Percentiles rank a stretch among this genome's conserved stretches.
These are phyloP conservation scores for Yamadazyma kitorensis DNA, from an alignment of 805 yeast species.

Conservation along the genomic window DNA sequence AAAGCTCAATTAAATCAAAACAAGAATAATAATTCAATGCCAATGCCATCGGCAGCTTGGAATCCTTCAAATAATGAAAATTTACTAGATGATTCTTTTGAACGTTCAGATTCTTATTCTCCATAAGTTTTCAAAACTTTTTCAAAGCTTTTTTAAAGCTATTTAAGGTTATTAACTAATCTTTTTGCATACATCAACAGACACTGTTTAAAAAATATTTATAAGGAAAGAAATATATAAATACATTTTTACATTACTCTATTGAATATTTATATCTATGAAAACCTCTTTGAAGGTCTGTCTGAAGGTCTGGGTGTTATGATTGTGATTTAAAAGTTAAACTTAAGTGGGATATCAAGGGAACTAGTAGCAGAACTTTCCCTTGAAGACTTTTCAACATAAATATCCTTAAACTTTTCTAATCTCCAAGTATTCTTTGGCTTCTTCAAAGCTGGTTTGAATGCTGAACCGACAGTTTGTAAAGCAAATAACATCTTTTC, in stretches of 20 bases:
- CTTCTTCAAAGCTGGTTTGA: constrained; percentile 33
- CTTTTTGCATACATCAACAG: too few species aligned
- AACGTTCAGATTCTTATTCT: constrained; percentile 1
- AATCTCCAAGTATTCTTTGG: constrained; percentile 36
- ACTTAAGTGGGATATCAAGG: constrained; percentile 1
- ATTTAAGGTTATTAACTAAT: too few species aligned
- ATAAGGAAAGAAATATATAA: too few species aligned
- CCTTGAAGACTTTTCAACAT: constrained; percentile 17
- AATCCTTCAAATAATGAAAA: constrained; percentile 36
- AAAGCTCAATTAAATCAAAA: constrained; percentile 36
- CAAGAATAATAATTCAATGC: constrained; percentile 12
- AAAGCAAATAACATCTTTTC: constrained; percentile 21
- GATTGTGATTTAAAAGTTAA: too few species aligned
- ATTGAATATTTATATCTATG: too few species aligned
- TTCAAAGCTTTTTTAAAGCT: too few species aligned
- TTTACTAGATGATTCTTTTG: constrained; percentile 17
- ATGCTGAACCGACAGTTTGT: constrained; percentile 37
- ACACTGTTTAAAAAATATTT: too few species aligned
- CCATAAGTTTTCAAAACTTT: constrained; percentile 6
- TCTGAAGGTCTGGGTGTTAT: too few species aligned
- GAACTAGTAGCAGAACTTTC: constrained; percentile 16
- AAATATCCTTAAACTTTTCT: constrained; percentile 32
- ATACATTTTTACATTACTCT: too few species aligned
- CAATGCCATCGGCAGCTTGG: constrained; percentile 43
- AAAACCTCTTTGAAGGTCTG: too few species aligned